A percentile compares a stretch with the other conserved stretches of the same genome.
Conservation (phyloP, 192 early-diverging fungal genomes). For the Coemansia sp. region DNA sequence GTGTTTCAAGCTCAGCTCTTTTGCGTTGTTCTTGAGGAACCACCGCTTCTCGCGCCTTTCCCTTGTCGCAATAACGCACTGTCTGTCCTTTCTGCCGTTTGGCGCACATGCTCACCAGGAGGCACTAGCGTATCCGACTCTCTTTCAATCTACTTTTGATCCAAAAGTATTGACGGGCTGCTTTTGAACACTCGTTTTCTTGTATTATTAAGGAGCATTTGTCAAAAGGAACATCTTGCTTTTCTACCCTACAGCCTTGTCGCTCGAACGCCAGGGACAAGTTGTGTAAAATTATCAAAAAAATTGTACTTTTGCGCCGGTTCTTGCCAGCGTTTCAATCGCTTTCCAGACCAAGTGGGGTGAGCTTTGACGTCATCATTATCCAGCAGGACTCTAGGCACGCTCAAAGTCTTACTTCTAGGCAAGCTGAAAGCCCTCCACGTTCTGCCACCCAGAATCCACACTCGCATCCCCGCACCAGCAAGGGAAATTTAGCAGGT, state of each 20-base stretch:
- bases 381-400: too few relatives aligned
- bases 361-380: too few relatives aligned
- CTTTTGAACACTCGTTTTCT: background rate
- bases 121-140: background rate
- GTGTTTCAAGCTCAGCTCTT: background rate
- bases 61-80: background rate
- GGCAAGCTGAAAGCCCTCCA: too few relatives aligned
- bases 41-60: background rate
- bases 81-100: background rate
- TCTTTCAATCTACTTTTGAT: slow-evolving; percentile 1
- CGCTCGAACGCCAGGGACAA: too few relatives aligned
- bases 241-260: background rate
- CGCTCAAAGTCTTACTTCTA: too few relatives aligned
- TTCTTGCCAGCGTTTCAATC: too few relatives aligned
- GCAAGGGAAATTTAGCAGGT: too few relatives aligned
- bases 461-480: too few relatives aligned
- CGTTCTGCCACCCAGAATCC: too few relatives aligned
- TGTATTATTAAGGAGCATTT: background rate
- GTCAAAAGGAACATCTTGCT: background rate
- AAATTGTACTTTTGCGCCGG: too few relatives aligned
- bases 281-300: too few relatives aligned
- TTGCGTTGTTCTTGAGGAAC: background rate
- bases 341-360: too few relatives aligned
- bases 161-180: background rate
- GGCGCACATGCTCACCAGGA: background rate